Evolutionary conservation across 495 filamentous ascomycete genomes (phyloP), one percentile per base, ranked within the genome.

Genomic region (Xylaria cubensis): DNA sequence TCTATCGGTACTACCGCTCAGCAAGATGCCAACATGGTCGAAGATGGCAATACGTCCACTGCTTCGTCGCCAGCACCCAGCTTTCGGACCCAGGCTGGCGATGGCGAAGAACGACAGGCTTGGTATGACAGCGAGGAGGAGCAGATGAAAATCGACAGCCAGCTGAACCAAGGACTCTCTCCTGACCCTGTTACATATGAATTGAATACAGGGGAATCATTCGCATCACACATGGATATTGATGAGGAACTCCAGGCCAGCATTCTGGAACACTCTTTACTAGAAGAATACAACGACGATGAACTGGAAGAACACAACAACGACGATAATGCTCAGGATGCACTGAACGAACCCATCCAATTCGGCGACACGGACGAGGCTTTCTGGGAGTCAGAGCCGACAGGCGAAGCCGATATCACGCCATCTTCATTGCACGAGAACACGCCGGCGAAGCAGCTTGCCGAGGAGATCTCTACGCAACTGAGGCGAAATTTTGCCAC

Each of bases 221-320:
- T 76, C 46, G 63, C 34, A 48, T 75, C 77, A 10, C 74, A 79
- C 34, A 78, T 76, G 71, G 77, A 77, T 42, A 17, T 79, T 39
- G 77, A 79, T 42, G 76, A 79, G 4, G 77, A 78, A 69, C 61
- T 79, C 1, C 77, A 79, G 42, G 53, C 77, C 42, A 79, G 75
- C 34, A 77, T 79, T 26, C 55, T 75, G 42, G 73, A 75, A 50
- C 19, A 61, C 61, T 77, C 71, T 0, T 62, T 76, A 24, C n/a
- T 71, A 6, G 72, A 74, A n/a, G 66, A 46, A 42, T 36, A 61
- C 26, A 19, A 39, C 26, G 39, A 65, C 53, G 9, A 51, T 13
- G 62, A 69, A 48, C 19, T 32, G 46, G 73, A 61, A 19, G 64
- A 55, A 26, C n/a, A 15, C 26, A 42, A 32, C n/a, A 64, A 50